phyloP scores from a whole-genome alignment of 768 basidiomycete genomes.

The Rhodotorula kratochvilovae region DNA sequence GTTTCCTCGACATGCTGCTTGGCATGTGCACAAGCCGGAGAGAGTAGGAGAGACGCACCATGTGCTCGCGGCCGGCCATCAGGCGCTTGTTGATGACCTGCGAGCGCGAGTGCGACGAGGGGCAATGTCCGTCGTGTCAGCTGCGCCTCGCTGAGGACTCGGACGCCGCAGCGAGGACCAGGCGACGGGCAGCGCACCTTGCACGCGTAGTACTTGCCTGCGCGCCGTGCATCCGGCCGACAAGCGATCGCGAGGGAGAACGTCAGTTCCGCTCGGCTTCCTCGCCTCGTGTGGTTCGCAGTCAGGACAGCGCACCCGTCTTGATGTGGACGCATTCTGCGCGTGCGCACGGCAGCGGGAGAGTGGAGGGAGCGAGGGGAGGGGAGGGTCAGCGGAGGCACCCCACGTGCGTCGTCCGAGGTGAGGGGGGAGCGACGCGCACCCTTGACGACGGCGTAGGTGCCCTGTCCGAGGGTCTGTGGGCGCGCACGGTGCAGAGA shows the following conservation, averaged over 20 bases:
- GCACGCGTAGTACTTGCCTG: slow-evolving; percentile 91
- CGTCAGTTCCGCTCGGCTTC: too few relatives aligned
- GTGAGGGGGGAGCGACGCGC: neutral
- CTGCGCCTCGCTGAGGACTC: too few relatives aligned
- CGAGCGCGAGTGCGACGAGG: neutral
- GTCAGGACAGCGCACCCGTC: too few relatives aligned
- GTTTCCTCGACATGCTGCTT: too few relatives aligned
- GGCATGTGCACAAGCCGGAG: neutral
- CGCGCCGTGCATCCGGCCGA: too few relatives aligned
- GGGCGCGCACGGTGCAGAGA: too few relatives aligned
- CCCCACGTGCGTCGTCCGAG: neutral
- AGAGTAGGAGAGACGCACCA: slow-evolving; percentile 59
- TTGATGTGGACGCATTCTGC: slow-evolving; percentile 37
- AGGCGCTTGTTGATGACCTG: slow-evolving; percentile 95
- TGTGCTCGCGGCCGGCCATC: slow-evolving; percentile 95
- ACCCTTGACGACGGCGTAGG: slow-evolving; percentile 41
- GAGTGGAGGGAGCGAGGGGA: neutral
- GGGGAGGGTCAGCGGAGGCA: neutral
- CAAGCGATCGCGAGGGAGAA: too few relatives aligned
- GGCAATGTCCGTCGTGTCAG: neutral
- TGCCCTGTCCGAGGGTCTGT: slow-evolving; percentile 39
- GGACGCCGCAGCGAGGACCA: neutral
- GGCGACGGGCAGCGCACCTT: slow-evolving; percentile 53
- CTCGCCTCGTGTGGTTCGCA: too few relatives aligned
- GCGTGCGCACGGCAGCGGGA: neutral